Conservation (phyloP, 768 basidiomycete species). For the Lenzites betulinus region DNA sequence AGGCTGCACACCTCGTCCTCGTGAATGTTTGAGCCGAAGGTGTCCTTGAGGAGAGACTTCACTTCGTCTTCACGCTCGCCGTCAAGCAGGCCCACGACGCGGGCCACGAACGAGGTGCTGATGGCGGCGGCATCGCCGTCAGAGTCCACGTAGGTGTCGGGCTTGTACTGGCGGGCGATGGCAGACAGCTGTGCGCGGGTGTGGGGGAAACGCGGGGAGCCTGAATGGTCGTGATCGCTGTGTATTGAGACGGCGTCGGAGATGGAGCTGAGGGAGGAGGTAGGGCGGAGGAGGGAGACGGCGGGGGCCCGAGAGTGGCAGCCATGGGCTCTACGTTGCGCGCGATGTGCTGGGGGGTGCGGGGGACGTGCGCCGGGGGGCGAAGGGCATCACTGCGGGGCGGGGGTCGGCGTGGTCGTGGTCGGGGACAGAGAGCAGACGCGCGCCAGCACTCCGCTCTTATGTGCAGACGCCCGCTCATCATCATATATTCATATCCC, state of each 20-base stretch:
- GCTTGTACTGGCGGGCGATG: conserved; percentile 73
- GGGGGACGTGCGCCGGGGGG: not conserved
- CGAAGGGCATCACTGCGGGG: conserved; percentile 8
- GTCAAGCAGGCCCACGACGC: conserved; percentile 70
- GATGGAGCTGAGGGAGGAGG: conserved; percentile 21
- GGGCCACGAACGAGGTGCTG: conserved; percentile 62
- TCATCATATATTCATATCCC: not conserved
- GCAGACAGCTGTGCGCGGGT: conserved; percentile 79
- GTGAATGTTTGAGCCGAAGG: conserved; percentile 56
- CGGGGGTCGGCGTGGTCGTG: not conserved
- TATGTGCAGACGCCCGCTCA: conserved; percentile 1
- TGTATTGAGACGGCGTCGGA: conserved; percentile 19
- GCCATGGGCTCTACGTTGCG: conserved; percentile 15
- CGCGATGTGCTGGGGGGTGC: not conserved
- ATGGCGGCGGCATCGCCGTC: conserved; percentile 63
- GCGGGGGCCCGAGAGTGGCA: conserved; percentile 26
- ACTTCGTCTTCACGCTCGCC: conserved; percentile 88
- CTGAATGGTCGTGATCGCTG: conserved; percentile 20
- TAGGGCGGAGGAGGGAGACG: conserved; percentile 29
- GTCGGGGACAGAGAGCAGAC: not conserved
- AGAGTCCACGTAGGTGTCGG: conserved; percentile 43
- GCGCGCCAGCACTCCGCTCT: not conserved
- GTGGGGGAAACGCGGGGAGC: conserved; percentile 64
- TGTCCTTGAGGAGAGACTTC: conserved; percentile 70
- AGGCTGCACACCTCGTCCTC: conserved; percentile 59